phyloP scores from a whole-genome alignment of 805 yeast species.

The Yarrowia sp. region DNA sequence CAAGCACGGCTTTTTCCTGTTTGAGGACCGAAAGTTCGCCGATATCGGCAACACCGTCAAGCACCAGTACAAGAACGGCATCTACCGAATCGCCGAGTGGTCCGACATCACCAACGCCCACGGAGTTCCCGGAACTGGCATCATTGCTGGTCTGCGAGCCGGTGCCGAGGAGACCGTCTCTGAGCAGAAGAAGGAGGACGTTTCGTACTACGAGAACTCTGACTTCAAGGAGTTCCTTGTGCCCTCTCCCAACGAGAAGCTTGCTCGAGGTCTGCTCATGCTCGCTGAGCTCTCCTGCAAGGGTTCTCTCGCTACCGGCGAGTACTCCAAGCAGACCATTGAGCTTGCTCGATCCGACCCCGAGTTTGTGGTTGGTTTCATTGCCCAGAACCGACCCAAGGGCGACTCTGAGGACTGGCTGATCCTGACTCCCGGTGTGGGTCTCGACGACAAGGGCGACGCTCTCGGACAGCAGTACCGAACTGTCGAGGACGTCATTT shows the following conservation, averaged over 20 bases:
- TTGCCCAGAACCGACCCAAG: slow-evolving; percentile 81
- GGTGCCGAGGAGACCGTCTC: slow-evolving; percentile 70
- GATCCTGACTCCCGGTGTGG: slow-evolving; percentile 98
- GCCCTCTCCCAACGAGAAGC: slow-evolving; percentile 22
- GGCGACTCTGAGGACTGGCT: slow-evolving; percentile 93
- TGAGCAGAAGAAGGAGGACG: slow-evolving; percentile 51
- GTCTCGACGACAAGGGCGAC: slow-evolving; percentile 96
- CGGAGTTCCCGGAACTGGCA: slow-evolving; percentile 95
- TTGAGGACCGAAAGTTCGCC: slow-evolving; percentile 97
- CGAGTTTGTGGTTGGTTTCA: slow-evolving; percentile 94
- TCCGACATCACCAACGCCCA: slow-evolving; percentile 98
- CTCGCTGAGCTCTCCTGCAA: slow-evolving; percentile 93
- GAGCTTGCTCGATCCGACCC: slow-evolving; percentile 87
- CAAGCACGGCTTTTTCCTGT: slow-evolving; percentile 87
- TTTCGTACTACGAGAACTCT: slow-evolving; percentile 5
- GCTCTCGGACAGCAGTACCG: slow-evolving; percentile 96
- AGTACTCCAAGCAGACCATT: slow-evolving; percentile 84
- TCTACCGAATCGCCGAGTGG: slow-evolving; percentile 89
- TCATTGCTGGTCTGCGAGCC: slow-evolving; percentile 83
- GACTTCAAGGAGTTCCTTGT: slow-evolving; percentile 19
- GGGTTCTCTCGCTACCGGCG: slow-evolving; percentile 93
- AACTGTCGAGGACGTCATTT: slow-evolving; percentile 82
- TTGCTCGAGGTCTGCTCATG: slow-evolving; percentile 80
- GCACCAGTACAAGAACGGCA: slow-evolving; percentile 90
- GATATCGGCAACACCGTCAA: slow-evolving; percentile 98